These are phyloP conservation scores for Apophysomyces sp. DNA, from an alignment of 371 early-diverging fungal species.

Conservation along the genomic window DNA sequence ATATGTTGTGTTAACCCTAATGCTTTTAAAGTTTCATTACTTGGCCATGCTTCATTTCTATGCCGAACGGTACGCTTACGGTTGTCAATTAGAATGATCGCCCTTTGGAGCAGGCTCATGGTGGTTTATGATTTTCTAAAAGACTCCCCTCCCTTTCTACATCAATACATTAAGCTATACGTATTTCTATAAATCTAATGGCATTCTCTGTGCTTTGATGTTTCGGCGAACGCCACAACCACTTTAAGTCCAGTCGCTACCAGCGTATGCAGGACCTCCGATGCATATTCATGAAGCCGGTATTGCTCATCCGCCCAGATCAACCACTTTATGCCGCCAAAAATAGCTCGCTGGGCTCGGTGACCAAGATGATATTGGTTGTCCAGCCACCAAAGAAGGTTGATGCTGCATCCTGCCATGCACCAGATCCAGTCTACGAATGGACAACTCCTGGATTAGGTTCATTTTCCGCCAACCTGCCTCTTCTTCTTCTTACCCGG, in stretches of 20 bases:
- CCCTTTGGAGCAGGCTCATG: background rate
- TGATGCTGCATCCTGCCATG: slow-evolving; percentile 45
- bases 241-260: slow-evolving; percentile 61
- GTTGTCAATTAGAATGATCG: slow-evolving; percentile 19
- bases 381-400: slow-evolving; percentile 50
- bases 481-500: slow-evolving; percentile 36
- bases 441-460: background rate
- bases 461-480: background rate
- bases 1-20: background rate
- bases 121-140: background rate
- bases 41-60: slow-evolving; percentile 49
- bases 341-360: slow-evolving; percentile 48
- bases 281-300: slow-evolving; percentile 56
- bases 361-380: slow-evolving; percentile 50
- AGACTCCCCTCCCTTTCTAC: background rate
- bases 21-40: slow-evolving; percentile 45
- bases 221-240: slow-evolving; percentile 62
- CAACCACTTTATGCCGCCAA: slow-evolving; percentile 51
- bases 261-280: slow-evolving; percentile 54
- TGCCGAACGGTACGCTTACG: slow-evolving; percentile 38
- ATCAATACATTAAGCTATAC: slow-evolving; percentile 31
- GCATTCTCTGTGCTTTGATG: slow-evolving; percentile 47
- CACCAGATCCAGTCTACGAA: slow-evolving; percentile 26
- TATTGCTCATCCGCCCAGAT: slow-evolving; percentile 61
- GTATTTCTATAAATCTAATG: slow-evolving; percentile 46